These are phyloP conservation scores for Lachnellula arida DNA, from an alignment of 2,329 filamentous ascomycete species.

Conservation along the genomic window DNA sequence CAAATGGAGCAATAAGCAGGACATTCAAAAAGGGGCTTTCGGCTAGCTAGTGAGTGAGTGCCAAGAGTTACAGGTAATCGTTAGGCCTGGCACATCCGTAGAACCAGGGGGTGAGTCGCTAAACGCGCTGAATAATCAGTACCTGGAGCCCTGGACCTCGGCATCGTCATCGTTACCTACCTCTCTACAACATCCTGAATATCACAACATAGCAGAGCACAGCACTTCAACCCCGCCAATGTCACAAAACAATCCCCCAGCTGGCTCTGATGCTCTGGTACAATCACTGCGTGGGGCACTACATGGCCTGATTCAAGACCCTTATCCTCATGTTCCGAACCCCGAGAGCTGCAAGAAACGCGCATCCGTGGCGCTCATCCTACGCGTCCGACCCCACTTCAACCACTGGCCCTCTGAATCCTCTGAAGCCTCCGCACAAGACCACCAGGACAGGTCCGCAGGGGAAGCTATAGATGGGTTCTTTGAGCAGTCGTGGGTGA, in stretches of 20 bases:
- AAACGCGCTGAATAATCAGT: too few species aligned
- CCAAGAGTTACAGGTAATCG: too few species aligned
- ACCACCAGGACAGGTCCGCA: conserved; percentile 8
- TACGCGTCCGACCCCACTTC: conserved; percentile 57
- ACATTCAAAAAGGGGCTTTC: too few species aligned
- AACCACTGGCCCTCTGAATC: conserved; percentile 44
- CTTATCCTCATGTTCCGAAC: conserved; percentile 45
- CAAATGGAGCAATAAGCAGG: too few species aligned
- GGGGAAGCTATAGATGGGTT: conserved; percentile 48
- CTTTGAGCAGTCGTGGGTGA: conserved; percentile 61
- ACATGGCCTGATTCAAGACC: conserved; percentile 36
- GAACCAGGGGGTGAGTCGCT: too few species aligned
- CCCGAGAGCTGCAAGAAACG: conserved; percentile 38
- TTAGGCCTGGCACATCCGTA: too few species aligned
- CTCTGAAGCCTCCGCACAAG: conserved; percentile 9
- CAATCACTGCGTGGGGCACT: conserved; percentile 25
- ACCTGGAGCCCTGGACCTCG: too few species aligned
- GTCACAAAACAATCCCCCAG: conserved; percentile 3
- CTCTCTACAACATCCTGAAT: too few species aligned
- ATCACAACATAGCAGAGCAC: neutral
- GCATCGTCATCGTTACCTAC: too few species aligned
- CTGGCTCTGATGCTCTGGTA: conserved; percentile 24
- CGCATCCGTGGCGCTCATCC: conserved; percentile 61
- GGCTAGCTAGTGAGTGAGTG: too few species aligned
- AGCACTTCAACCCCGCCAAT: neutral